phyloP scores from a whole-genome alignment of 2,329 filamentous ascomycete genomes.

The Cladosporium colombiae region DNA sequence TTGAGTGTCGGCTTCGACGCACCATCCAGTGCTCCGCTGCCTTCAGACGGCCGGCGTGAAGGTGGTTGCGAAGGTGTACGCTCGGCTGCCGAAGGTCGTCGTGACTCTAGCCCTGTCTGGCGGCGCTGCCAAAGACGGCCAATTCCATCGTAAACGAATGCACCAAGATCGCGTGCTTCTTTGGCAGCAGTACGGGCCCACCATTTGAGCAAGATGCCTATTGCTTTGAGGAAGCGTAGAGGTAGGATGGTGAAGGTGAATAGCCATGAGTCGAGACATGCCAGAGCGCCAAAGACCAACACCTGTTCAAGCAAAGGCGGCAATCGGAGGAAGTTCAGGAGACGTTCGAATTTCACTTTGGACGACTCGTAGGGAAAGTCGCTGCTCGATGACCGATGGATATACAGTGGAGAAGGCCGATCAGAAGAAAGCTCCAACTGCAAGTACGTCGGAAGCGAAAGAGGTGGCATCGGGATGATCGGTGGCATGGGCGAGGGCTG shows the following conservation, averaged over 20 bases:
- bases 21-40: background rate
- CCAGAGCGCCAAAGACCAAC: constrained; percentile 82
- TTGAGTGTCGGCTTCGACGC: constrained; percentile 8
- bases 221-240: constrained; percentile 78
- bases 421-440: constrained; percentile 64
- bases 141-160: constrained; percentile 77
- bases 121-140: constrained; percentile 71
- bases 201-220: constrained; percentile 74
- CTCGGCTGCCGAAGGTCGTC: constrained; percentile 6
- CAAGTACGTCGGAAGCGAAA: constrained; percentile 66
- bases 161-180: constrained; percentile 70
- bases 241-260: constrained; percentile 96
- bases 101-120: constrained; percentile 16
- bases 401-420: constrained; percentile 63
- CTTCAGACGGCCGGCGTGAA: constrained; percentile 11
- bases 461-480: constrained; percentile 60
- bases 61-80: constrained; percentile 9
- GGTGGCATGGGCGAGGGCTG: constrained; percentile 50
- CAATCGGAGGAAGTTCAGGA: constrained; percentile 84
- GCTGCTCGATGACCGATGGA: constrained; percentile 57
- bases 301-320: constrained; percentile 81
- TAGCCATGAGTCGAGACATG: constrained; percentile 93
- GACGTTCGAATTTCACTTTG: constrained; percentile 84
- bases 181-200: constrained; percentile 72
- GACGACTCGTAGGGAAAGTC: constrained; percentile 87